These are phyloP conservation scores for Ustilago vetiveriae DNA, from an alignment of 1,284 basidiomycete genomes.

Conservation along the genomic window DNA sequence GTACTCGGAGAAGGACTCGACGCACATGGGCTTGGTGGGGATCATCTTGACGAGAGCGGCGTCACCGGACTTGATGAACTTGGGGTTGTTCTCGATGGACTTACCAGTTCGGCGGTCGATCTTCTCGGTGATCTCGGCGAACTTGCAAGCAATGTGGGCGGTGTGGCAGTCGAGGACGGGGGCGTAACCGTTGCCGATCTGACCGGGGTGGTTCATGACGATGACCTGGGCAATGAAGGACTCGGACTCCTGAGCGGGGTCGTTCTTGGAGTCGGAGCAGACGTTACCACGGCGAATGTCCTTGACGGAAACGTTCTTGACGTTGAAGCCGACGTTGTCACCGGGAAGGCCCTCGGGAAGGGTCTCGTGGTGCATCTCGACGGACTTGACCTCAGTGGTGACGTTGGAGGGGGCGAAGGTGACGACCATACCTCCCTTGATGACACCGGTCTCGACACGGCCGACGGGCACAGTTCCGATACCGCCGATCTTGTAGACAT, in stretches of 20 bases:
- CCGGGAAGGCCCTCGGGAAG: constrained; percentile 93
- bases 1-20: constrained; percentile 97
- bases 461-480: constrained; percentile 99
- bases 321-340: constrained; percentile 95
- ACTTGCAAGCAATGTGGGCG: constrained; percentile 99
- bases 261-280: constrained; percentile 99
- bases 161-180: constrained; percentile 99
- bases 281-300: constrained; percentile 99
- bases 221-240: constrained; percentile 99
- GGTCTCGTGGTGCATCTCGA: constrained; percentile 99
- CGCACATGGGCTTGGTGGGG: constrained; percentile 97
- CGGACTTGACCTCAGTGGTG: constrained; percentile 99
- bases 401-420: constrained; percentile 96
- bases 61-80: constrained; percentile 78
- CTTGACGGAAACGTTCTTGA: constrained; percentile 99
- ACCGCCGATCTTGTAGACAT: constrained; percentile 99
- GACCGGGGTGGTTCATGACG: constrained; percentile 99
- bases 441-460: constrained; percentile 99
- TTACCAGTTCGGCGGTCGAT: constrained; percentile 96
- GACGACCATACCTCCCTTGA: constrained; percentile 98
- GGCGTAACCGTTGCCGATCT: constrained; percentile 96
- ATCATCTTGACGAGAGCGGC: constrained; percentile 96
- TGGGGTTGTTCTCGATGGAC: constrained; percentile 84
- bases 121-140: constrained; percentile 97
- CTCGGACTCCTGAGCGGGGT: constrained; percentile 98